A percentile compares a stretch with the other conserved stretches of the same genome.
Evolutionary conservation across 2,329 filamentous ascomycete species (phyloP).

Genomic region (Xylariomycetidae sp.): DNA sequence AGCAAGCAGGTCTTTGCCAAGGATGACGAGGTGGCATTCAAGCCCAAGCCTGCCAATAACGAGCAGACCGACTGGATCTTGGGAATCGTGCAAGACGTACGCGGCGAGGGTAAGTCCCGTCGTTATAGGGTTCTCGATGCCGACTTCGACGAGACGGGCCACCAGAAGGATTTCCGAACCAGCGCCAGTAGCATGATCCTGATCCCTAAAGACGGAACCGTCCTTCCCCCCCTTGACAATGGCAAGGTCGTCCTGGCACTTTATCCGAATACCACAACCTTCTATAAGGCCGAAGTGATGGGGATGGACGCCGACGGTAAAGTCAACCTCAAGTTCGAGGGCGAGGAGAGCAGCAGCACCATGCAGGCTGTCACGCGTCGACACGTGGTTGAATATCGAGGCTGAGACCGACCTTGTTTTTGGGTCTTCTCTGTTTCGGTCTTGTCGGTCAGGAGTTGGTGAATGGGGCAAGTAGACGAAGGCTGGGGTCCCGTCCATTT

Average conservation of each 20-base stretch:
- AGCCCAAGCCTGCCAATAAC: conserved; percentile 47
- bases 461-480: too few species aligned
- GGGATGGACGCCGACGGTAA: conserved; percentile 54
- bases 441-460: too few species aligned
- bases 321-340: conserved; percentile 71
- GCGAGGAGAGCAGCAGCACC: conserved; percentile 68
- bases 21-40: conserved; percentile 64
- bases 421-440: neutral
- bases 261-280: conserved; percentile 80
- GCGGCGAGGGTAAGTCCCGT: conserved; percentile 71
- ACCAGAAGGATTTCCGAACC: conserved; percentile 65
- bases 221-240: conserved; percentile 57
- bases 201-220: conserved; percentile 55
- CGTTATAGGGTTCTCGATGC: conserved; percentile 78
- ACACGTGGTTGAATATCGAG: conserved; percentile 70
- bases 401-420: conserved; percentile 13
- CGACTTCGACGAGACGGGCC: conserved; percentile 66
- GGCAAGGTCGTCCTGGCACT: conserved; percentile 72
- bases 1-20: conserved; percentile 55
- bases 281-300: conserved; percentile 80
- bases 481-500: too few species aligned
- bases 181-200: conserved; percentile 72
- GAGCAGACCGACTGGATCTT: conserved; percentile 65
- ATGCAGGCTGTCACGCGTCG: conserved; percentile 71
- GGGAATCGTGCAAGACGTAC: conserved; percentile 70